Base-by-base conservation (phyloP, 352 stramenopile species). In the Aphanomyces astaci region DNA sequence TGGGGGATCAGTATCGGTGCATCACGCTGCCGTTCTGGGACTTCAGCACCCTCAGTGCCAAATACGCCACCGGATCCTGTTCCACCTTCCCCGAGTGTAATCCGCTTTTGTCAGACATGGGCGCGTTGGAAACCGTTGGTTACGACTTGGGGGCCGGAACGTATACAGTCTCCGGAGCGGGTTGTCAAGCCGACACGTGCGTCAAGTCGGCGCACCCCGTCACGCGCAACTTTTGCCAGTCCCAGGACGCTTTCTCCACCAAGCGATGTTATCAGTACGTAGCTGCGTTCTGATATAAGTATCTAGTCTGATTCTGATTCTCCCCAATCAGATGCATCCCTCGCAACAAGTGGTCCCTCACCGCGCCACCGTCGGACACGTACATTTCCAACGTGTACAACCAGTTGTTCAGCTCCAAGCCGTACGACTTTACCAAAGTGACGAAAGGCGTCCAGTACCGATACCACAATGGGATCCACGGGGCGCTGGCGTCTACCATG, bases 401-500 rank as follows among this genome's bases (percentile, higher is more conserved):
- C 59, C 80, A 82, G n/a, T 83, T 92, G 66, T 79, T 71, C 74
- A 27, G 78, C 72, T 43, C 78, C 77, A 32, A 91, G 9, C 17
- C 84, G 13, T n/a, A n/a, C n/a, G n/a, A n/a, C n/a, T 90, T 94
- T 53, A 75, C 75, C n/a, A 73, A 55, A 3, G 76, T 94, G 19
- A 78, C 86, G 4, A 74, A 32, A 4, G 92, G 89, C 48, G 64
- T 94, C 11, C 84, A 94, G 64, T 75, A 84, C 54, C 83, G 84
- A 36, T 70, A 90, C 54, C 86, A 94, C 73, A 86, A 94, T 60
- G 93, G 83, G 64, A 78, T 94, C 30, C 87, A 95, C 74, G 92
- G 74, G 59, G 74, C 82, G 11, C 69, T 95, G 0, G 73, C 57
- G 2, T 83, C 83, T 3, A 73, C 78, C 40, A 95, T 95, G 87